Percentiles rank a stretch among this genome's conserved stretches.
Evolutionary conservation across 192 early-diverging fungal genomes (phyloP).

Genomic region (Piromyces sp.): DNA sequence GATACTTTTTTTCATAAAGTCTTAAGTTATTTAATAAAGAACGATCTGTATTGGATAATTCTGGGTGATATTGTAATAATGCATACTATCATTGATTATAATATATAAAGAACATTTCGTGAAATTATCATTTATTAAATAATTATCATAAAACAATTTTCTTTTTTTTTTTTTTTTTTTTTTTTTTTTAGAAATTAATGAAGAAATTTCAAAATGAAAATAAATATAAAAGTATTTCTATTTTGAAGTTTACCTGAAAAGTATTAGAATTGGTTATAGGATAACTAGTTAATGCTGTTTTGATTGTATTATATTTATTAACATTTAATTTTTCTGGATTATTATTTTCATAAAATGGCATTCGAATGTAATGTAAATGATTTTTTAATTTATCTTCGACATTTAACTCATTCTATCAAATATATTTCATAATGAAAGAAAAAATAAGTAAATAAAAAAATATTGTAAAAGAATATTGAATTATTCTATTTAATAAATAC

Average conservation of each 20-base stretch:
- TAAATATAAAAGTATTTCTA: too few species aligned
- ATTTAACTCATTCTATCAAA: neutral
- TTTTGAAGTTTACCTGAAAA: neutral
- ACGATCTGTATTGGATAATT: neutral
- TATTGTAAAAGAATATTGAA: too few species aligned
- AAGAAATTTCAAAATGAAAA: too few species aligned
- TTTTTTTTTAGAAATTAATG: too few species aligned
- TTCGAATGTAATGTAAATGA: neutral
- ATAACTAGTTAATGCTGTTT: neutral
- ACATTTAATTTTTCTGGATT: neutral
- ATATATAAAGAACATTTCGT: too few species aligned
- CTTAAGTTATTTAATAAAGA: neutral
- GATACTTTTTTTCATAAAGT: neutral
- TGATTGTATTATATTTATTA: neutral
- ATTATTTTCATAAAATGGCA: neutral
- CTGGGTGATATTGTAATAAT: neutral
- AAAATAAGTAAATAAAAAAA: too few species aligned
- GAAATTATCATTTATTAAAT: too few species aligned
- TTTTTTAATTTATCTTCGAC: neutral
- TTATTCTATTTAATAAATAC: too few species aligned
- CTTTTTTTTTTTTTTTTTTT: too few species aligned
- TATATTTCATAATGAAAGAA: neutral
- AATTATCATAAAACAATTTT: too few species aligned
- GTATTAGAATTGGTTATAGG: neutral
- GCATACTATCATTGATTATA: neutral